Percentiles rank a stretch among this genome's conserved stretches.
Conservation (phyloP, 768 basidiomycete genomes). For the Agaricus subrufescens region DNA sequence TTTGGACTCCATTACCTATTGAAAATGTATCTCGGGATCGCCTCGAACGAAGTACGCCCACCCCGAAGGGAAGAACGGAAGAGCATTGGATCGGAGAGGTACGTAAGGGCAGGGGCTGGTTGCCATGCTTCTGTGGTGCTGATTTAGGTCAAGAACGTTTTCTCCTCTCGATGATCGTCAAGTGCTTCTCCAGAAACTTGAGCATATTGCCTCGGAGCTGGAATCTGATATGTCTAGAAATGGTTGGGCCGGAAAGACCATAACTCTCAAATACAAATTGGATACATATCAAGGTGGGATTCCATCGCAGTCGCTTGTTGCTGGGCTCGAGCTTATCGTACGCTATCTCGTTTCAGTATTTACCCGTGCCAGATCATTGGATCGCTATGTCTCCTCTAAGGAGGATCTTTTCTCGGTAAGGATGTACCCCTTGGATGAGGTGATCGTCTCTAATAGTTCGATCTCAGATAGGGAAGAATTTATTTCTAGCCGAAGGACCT, state of each 20-base stretch:
- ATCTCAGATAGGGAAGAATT: slow-evolving; percentile 68
- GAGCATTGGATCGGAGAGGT: slow-evolving; percentile 85
- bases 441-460: not conserved
- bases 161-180: slow-evolving; percentile 40
- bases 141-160: slow-evolving; percentile 1
- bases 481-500: slow-evolving; percentile 78
- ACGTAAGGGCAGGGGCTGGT: not conserved
- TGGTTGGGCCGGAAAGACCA: slow-evolving; percentile 83
- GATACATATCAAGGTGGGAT: slow-evolving; percentile 76
- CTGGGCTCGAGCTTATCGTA: too few species aligned
- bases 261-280: slow-evolving; percentile 91
- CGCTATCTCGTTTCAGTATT: slow-evolving; percentile 40
- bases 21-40: slow-evolving; percentile 79
- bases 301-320: not conserved
- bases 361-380: slow-evolving; percentile 78
- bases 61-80: slow-evolving; percentile 78
- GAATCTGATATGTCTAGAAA: slow-evolving; percentile 72
- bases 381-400: slow-evolving; percentile 72
- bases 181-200: slow-evolving; percentile 70
- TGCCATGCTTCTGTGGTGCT: too few species aligned
- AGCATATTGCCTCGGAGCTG: slow-evolving; percentile 78
- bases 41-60: slow-evolving; percentile 77
- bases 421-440: slow-evolving; percentile 7
- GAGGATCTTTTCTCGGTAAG: slow-evolving; percentile 75
- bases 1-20: slow-evolving; percentile 77